Evolutionary conservation across 257 asterid genomes (phyloP), one percentile per base, ranked within the genome.

Genomic region (Nicotiana noctiflora): DNA sequence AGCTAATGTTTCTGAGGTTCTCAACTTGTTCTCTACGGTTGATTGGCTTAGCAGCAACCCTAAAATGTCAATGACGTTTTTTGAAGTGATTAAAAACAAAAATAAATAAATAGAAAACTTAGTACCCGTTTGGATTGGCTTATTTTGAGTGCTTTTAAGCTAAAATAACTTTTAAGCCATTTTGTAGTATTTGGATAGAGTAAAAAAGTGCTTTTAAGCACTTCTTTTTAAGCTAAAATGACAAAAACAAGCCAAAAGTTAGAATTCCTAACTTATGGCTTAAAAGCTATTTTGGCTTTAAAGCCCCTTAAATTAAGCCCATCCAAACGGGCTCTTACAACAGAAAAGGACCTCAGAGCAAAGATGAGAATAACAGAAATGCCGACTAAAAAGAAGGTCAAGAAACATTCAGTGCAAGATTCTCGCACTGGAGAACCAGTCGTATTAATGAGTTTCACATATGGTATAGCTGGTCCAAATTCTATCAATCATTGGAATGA

Each of bases 321-420:
- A n/a, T n/a, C n/a, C n/a, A n/a, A n/a, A n/a, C n/a, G n/a, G n/a
- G n/a, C n/a, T n/a, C n/a, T n/a, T 80, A 80, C 79, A 60, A 60
- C 63, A 81, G 46, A 78, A 83, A 57, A 44, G 40, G 8, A 23
- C 17, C 44, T 49, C 10, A 17, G 57, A 74, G 18, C 44, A 51
- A 49, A 74, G 23, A 49, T 74, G 40, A 74, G 13, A 49, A 49
- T 14, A 21, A 23, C 61, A 74, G 23, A 32, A 64, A 56, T 25
- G 81, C 34, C 59, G 19, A 68, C 72, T 37, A 56, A 64, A 25
- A 61, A 82, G 65, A 85, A 57, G 59, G 53, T 51, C 76, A 67
- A 79, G 89, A 61, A 87, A 88, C 92, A 55, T 81, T 84, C 81
- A 44, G 80, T 76, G 59, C 31, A 57, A 83, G 59, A 15, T 78